phyloP scores from a whole-genome alignment of 2,329 filamentous ascomycete genomes.

The Herpomyces periplanetae region DNA sequence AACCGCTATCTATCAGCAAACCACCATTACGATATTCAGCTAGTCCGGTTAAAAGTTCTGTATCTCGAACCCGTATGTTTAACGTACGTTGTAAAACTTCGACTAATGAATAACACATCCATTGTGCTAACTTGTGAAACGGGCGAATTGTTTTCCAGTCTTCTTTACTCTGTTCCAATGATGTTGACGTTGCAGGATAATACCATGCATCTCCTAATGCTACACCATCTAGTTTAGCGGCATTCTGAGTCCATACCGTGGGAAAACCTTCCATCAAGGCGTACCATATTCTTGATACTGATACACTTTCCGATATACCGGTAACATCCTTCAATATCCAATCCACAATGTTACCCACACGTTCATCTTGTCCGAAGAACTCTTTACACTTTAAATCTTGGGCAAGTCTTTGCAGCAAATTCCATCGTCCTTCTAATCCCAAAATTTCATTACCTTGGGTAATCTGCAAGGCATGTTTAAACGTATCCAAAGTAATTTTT shows the following conservation, averaged over 20 bases:
- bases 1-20: slow-evolving; percentile 26
- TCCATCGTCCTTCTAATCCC: slow-evolving; percentile 46
- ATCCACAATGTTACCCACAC: slow-evolving; percentile 85
- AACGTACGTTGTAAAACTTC: slow-evolving; percentile 51
- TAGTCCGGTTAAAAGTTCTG: slow-evolving; percentile 44
- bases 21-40: slow-evolving; percentile 80
- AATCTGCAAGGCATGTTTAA: slow-evolving; percentile 55
- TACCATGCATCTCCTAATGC: slow-evolving; percentile 14
- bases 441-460: slow-evolving; percentile 38
- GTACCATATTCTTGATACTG: too few relatives aligned
- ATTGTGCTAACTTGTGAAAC: slow-evolving; percentile 36
- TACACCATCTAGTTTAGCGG: slow-evolving; percentile 8
- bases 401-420: slow-evolving; percentile 31
- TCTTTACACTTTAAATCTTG: slow-evolving; percentile 33
- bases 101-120: slow-evolving; percentile 79
- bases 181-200: too few relatives aligned
- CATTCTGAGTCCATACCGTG: slow-evolving; percentile 12
- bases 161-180: slow-evolving; percentile 2
- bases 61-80: slow-evolving; percentile 37
- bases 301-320: too few relatives aligned
- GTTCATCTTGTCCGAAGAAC: slow-evolving; percentile 41
- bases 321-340: too few relatives aligned
- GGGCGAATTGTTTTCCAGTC: slow-evolving; percentile 10
- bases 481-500: slow-evolving; percentile 25
- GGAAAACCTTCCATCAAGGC: too few relatives aligned